phyloP scores from a whole-genome alignment of 140 eudicot genomes.

The Stevia rebaudiana region DNA sequence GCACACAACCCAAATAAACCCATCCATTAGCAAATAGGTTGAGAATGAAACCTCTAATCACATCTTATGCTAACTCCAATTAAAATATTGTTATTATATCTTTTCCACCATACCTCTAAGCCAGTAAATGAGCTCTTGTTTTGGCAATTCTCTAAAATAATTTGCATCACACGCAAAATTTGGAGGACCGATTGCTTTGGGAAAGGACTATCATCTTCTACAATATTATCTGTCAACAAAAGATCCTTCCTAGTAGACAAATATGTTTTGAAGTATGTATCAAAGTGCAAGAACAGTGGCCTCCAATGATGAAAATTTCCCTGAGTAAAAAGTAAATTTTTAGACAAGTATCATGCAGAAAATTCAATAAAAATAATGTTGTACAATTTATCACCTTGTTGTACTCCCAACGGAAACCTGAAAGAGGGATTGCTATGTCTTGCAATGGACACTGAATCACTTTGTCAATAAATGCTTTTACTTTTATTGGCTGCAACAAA shows the following conservation, averaged over 20 bases:
- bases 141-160: conserved; percentile 80
- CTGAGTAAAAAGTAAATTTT: conserved; percentile 36
- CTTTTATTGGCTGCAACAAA: conserved; percentile 72
- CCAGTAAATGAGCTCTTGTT: conserved; percentile 86
- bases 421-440: conserved; percentile 89
- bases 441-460: conserved; percentile 92
- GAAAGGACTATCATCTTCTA: conserved; percentile 54
- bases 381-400: conserved; percentile 53
- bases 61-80: not conserved
- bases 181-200: conserved; percentile 87
- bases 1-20: not conserved
- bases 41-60: not conserved
- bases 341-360: not conserved
- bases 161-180: conserved; percentile 88
- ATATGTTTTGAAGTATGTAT: conserved; percentile 80
- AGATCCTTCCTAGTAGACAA: conserved; percentile 77
- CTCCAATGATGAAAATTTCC: conserved; percentile 99
- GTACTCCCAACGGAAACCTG: conserved; percentile 93
- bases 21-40: not conserved
- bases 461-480: conserved; percentile 80
- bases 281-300: conserved; percentile 87
- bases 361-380: not conserved
- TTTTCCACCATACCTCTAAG: conserved; percentile 61
- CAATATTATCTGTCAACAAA: conserved; percentile 45
- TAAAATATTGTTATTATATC: not conserved